Conservation (phyloP, 768 basidiomycete genomes). For the Inosperma sp. region DNA sequence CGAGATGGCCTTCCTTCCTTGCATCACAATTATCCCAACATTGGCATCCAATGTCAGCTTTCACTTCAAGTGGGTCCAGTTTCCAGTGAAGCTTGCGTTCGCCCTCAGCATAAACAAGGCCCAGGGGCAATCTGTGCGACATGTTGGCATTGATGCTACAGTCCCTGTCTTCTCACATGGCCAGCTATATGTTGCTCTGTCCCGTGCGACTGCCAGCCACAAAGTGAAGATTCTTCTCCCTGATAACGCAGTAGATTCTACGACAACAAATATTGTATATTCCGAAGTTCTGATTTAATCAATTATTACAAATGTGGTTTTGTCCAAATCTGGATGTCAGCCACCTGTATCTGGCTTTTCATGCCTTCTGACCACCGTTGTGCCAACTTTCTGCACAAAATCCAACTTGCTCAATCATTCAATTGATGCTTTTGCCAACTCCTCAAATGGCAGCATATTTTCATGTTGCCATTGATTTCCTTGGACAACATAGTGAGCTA, state of each 20-base stretch:
- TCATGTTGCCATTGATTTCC: too few relatives aligned
- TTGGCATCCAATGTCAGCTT: conserved; percentile 21
- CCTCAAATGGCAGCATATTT: too few relatives aligned
- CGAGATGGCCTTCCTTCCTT: conserved; percentile 33
- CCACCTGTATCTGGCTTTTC: too few relatives aligned
- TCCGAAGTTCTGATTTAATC: conserved; percentile 22
- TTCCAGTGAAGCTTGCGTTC: conserved; percentile 37
- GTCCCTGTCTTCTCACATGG: conserved; percentile 35
- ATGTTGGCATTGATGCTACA: conserved; percentile 32
- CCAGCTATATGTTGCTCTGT: conserved; percentile 37
- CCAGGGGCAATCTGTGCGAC: conserved; percentile 33
- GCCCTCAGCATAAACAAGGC: conserved; percentile 39
- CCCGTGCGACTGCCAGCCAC: conserved; percentile 22
- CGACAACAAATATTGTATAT: conserved; percentile 28
- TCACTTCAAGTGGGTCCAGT: conserved; percentile 31
- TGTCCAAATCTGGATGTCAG: too few relatives aligned
- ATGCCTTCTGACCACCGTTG: too few relatives aligned
- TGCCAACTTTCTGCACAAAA: too few relatives aligned
- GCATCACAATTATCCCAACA: conserved; percentile 26
- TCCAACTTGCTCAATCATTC: too few relatives aligned
- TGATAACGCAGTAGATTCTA: conserved; percentile 1
- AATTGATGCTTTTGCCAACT: too few relatives aligned
- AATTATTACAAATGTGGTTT: too few relatives aligned
- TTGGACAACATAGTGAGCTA: too few relatives aligned
- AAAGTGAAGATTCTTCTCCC: conserved; percentile 26